These are phyloP conservation scores for Coemansia sp. DNA, from an alignment of 192 early-diverging fungal species.

Conservation along the genomic window DNA sequence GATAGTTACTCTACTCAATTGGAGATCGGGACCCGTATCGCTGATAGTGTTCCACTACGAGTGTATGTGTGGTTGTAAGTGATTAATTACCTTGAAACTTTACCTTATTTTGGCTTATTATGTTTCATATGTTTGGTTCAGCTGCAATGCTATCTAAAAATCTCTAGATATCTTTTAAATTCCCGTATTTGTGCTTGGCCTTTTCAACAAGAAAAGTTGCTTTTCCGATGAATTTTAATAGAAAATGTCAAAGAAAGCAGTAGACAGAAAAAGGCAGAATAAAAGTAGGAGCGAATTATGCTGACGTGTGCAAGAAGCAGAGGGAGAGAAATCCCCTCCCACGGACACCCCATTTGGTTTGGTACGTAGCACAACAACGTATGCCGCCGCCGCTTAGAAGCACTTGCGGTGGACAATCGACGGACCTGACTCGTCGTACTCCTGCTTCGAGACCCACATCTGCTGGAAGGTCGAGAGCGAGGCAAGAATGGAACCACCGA, in stretches of 20 bases:
- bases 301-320: neutral
- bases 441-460: constrained; percentile 98
- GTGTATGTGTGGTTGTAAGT: no score
- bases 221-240: neutral
- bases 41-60: no score
- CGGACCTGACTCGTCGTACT: constrained; percentile 97
- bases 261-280: neutral
- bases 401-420: constrained; percentile 99
- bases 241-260: neutral
- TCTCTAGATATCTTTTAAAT: no score
- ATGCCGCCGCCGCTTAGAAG: constrained; percentile 62
- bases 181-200: no score
- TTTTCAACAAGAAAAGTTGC: no score
- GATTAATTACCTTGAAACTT: no score
- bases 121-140: no score
- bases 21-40: no score
- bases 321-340: neutral
- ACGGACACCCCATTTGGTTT: neutral
- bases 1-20: no score
- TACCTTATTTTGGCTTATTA: no score
- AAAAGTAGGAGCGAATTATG: neutral
- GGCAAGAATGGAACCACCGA: constrained; percentile 96
- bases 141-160: no score
- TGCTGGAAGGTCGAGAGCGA: constrained; percentile 98
- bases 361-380: neutral